Base-by-base conservation (phyloP, 495 filamentous ascomycete genomes). In the Annulohypoxylon moriforme region DNA sequence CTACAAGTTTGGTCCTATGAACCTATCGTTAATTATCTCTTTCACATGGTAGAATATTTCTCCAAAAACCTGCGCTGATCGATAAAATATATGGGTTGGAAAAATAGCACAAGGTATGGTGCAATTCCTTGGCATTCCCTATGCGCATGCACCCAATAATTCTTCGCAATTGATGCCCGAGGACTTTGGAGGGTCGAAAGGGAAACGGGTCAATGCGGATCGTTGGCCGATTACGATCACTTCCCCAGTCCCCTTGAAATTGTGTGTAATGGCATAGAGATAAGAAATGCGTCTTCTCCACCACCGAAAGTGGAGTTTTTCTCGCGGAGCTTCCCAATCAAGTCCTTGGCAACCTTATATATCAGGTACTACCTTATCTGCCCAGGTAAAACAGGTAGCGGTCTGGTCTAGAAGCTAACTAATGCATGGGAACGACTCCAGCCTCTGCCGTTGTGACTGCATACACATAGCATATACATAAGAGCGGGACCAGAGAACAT, bases 331-430 rank as follows among this genome's bases (percentile, higher is more conserved):
- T 20, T 47, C 44, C 18, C 16, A 47, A 50, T 50, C 47, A 25
- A 14, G 20, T 27, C 22, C 47, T 50, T 50, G 22, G 47, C 22
- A 16, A 20, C 22, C 11, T 27, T 50, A 27, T 14, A 25, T 27
- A 18, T 14, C n/a, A n/a, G n/a, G n/a, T n/a, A n/a, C n/a, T n/a
- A n/a, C n/a, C 47, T 50, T 50, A 50, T 50, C 47, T 50, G 25
- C 14, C 14, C 6, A 27, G 47, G 34, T 38, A 38, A 38, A 38
- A 11, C 4, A 14, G 20, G 22, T 50, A 27, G 47, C 47, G 47
- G 47, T 50, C 47, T 25, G 22, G 47, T 50, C 22, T 25, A 47
- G 47, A 50, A 27, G 22, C 47, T 24, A 27, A 50, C 47, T 24
- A 27, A 50, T 22, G 22, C 47, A 50, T 22, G 22, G 22, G 22